Evolutionary conservation across 2,329 filamentous ascomycete genomes (phyloP).

Genomic region (Aspergillus quadricinctus): DNA sequence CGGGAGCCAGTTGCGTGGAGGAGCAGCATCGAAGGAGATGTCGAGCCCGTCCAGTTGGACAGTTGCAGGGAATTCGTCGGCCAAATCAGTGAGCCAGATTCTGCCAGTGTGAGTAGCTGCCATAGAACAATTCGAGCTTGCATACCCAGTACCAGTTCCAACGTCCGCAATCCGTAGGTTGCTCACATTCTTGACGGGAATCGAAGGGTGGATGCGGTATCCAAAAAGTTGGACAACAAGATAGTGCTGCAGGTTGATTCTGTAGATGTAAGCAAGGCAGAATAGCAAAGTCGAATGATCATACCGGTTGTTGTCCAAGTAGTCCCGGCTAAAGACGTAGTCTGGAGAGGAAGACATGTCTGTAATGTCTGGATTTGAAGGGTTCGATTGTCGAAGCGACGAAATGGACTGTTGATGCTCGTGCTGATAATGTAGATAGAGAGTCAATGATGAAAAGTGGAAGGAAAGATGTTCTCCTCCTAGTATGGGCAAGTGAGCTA

Average conservation of each 20-base stretch:
- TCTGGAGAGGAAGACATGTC: background rate
- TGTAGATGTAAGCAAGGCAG: background rate
- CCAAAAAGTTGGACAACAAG: background rate
- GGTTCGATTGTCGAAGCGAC: background rate
- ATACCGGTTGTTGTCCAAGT: background rate
- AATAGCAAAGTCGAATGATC: background rate
- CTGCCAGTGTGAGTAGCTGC: background rate
- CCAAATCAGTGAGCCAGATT: slow-evolving; percentile 3
- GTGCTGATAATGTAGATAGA: background rate
- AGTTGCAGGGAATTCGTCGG: background rate
- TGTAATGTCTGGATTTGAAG: background rate
- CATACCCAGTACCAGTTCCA: slow-evolving; percentile 1
- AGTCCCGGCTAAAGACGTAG: background rate
- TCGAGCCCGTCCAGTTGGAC: slow-evolving; percentile 1
- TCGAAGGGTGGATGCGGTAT: background rate
- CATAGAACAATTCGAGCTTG: background rate
- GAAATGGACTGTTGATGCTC: background rate
- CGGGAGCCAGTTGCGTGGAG: background rate
- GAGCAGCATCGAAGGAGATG: slow-evolving; percentile 1
- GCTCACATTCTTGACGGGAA: background rate
- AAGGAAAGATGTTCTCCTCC: background rate
- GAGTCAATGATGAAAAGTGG: background rate
- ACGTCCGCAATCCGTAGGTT: slow-evolving; percentile 2
- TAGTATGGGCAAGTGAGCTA: background rate
- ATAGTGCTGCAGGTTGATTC: background rate